Evolutionary conservation across 495 filamentous ascomycete genomes (phyloP).

Genomic region (Hyaloscypha bicolor): DNA sequence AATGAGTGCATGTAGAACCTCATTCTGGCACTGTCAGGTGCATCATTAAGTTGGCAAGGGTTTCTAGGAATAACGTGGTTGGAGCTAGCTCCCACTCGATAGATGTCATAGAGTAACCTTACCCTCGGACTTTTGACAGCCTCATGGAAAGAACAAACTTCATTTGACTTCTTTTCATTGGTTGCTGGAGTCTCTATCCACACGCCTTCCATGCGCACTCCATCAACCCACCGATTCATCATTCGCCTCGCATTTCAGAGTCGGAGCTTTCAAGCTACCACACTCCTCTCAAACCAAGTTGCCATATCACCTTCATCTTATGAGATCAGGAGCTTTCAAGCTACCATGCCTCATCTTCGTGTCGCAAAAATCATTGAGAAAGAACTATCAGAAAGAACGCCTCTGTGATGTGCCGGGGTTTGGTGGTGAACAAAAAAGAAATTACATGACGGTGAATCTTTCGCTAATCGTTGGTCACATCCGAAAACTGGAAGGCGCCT

Average conservation of each 20-base stretch:
- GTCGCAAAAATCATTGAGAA: slow-evolving; percentile 3
- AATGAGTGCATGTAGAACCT: too few species aligned
- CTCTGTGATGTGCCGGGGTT: slow-evolving; percentile 29
- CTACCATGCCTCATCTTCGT: slow-evolving; percentile 31
- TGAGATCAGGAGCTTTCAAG: slow-evolving; percentile 38
- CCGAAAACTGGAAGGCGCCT: slow-evolving; percentile 8
- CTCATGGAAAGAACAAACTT: background rate
- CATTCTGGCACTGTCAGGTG: too few species aligned
- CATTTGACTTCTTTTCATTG: background rate
- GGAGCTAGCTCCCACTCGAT: too few species aligned
- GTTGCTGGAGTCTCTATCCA: background rate
- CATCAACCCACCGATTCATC: slow-evolving; percentile 1
- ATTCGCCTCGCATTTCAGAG: slow-evolving; percentile 31
- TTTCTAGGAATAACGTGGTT: too few species aligned
- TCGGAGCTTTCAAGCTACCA: slow-evolving; percentile 36
- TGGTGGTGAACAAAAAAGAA: slow-evolving; percentile 24
- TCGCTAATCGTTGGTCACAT: slow-evolving; percentile 33
- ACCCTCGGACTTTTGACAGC: background rate
- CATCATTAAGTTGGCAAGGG: too few species aligned
- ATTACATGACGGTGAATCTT: slow-evolving; percentile 36
- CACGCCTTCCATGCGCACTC: background rate
- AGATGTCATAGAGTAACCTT: too few species aligned
- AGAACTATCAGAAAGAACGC: slow-evolving; percentile 26
- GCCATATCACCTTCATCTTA: slow-evolving; percentile 7
- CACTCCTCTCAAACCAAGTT: slow-evolving; percentile 16